These are phyloP conservation scores for Asterophora lycoperdoides DNA, from an alignment of 768 basidiomycete genomes.

Conservation along the genomic window DNA sequence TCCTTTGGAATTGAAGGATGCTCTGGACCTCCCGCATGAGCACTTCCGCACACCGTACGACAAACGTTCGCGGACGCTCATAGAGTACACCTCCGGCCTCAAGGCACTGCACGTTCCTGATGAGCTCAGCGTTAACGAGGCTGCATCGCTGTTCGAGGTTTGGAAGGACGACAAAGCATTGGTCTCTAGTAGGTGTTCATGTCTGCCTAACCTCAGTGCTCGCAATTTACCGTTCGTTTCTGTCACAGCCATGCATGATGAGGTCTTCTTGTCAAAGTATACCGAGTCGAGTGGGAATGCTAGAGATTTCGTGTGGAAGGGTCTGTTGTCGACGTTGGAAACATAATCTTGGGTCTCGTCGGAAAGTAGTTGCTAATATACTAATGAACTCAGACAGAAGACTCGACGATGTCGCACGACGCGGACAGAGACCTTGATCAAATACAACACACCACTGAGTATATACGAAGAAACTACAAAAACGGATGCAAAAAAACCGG, in stretches of 20 bases:
- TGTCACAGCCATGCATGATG: constrained; percentile 45
- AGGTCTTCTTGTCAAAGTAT: constrained; percentile 75
- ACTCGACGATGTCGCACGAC: too few relatives aligned
- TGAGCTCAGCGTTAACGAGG: constrained; percentile 60
- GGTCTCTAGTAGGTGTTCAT: constrained; percentile 39
- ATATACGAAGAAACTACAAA: too few relatives aligned
- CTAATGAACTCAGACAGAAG: too few relatives aligned
- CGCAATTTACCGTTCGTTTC: not conserved
- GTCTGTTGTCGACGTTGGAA: constrained; percentile 38
- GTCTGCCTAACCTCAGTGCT: not conserved
- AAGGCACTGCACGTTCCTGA: constrained; percentile 43
- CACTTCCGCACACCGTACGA: constrained; percentile 50
- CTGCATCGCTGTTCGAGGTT: constrained; percentile 68
- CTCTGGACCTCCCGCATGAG: constrained; percentile 43
- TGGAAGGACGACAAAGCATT: constrained; percentile 65
- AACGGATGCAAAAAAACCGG: too few relatives aligned
- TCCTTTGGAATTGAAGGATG: constrained; percentile 61
- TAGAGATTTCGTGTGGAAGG: constrained; percentile 71
- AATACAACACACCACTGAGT: too few relatives aligned
- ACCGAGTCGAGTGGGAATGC: constrained; percentile 76
- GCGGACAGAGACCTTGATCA: too few relatives aligned
- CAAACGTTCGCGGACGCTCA: constrained; percentile 45
- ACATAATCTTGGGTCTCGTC: too few relatives aligned
- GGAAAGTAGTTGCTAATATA: too few relatives aligned
- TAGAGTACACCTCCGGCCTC: constrained; percentile 50